Evolutionary conservation across 495 filamentous ascomycete species (phyloP), one percentile per base, ranked within the genome.

Genomic region (Physcia stellaris): DNA sequence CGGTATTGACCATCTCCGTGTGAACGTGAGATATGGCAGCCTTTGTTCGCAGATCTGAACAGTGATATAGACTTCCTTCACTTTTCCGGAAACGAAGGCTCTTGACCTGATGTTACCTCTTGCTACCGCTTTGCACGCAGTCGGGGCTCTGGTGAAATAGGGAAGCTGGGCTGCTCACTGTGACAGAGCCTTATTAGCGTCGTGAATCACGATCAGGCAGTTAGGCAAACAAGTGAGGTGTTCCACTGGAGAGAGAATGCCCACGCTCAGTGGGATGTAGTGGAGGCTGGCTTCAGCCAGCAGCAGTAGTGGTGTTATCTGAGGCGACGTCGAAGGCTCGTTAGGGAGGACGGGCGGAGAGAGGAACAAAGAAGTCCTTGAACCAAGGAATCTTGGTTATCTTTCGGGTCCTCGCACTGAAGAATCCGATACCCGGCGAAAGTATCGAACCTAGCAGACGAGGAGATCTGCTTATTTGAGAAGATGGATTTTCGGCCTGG

Each of bases 401-500:
- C 64, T 58, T 45, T 64, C 59, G 53, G 53, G 55, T 66, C 75
- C 78, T 82, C 75, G 74, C 67, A 57, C 72, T 72, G 71, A 57
- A 66, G 80, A 75, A 77, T 72, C 84, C 85, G 84, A 94, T 93
- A 86, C 79, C 53, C 70, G 70, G 57, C 72, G 56, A 61, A 62
- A 83, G 80, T 87, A 87, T 82, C 82, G 83, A 80, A 74, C 76
- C 79, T 71, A 81, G 80, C 77, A 86, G 80, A 86, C 73, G 80
- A 86, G 79, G 75, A 67, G 64, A 75, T 80, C 72, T 80, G 74
- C 70, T 67, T 61, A 53, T 38, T 37, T 43, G 46, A 43, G 40
- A n/a, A n/a, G n/a, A n/a, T n/a, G n/a, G n/a, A n/a, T n/a, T n/a
- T n/a, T n/a, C n/a, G n/a, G n/a, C n/a, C n/a, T n/a, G n/a, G n/a